Conservation (phyloP, 805 yeast species). For the Candida xyloterini region DNA sequence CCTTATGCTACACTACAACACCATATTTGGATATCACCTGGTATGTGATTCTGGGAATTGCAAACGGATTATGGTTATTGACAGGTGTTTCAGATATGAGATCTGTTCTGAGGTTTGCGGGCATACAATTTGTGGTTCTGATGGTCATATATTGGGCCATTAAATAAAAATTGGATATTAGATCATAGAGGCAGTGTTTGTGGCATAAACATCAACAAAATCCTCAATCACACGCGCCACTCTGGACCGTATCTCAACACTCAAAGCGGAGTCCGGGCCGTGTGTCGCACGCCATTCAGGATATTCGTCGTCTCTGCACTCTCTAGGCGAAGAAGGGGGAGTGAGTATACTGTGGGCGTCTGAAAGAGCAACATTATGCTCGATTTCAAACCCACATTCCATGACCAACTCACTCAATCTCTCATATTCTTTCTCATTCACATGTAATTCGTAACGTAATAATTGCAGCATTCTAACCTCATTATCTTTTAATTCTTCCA, state of each 20-base stretch:
- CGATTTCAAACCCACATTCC: not conserved
- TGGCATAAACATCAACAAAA: conserved; percentile 15
- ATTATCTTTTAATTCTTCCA: conserved; percentile 42
- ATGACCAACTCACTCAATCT: conserved; percentile 22
- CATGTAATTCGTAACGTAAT: conserved; percentile 55
- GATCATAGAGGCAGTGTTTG: conserved; percentile 6
- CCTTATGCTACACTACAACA: conserved; percentile 43
- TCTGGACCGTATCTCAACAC: conserved; percentile 15
- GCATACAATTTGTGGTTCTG: conserved; percentile 3
- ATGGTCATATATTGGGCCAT: conserved; percentile 9
- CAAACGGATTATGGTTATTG: conserved; percentile 19
- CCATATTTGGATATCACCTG: conserved; percentile 42
- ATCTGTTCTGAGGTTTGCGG: not conserved
- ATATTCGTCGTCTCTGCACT: conserved; percentile 8
- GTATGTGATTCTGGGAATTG: conserved; percentile 37
- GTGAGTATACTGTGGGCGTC: not conserved
- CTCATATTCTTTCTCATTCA: conserved; percentile 47
- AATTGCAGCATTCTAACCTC: conserved; percentile 53
- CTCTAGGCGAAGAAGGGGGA: conserved; percentile 10
- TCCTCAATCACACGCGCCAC: conserved; percentile 9
- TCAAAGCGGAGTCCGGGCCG: conserved; percentile 7
- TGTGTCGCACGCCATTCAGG: conserved; percentile 6
- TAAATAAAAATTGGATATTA: conserved; percentile 2
- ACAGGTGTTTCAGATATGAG: conserved; percentile 7
- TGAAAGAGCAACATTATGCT: not conserved